Evolutionary conservation across 192 early-diverging fungal genomes (phyloP).

Genomic region (Linnemannia schmuckeri): DNA sequence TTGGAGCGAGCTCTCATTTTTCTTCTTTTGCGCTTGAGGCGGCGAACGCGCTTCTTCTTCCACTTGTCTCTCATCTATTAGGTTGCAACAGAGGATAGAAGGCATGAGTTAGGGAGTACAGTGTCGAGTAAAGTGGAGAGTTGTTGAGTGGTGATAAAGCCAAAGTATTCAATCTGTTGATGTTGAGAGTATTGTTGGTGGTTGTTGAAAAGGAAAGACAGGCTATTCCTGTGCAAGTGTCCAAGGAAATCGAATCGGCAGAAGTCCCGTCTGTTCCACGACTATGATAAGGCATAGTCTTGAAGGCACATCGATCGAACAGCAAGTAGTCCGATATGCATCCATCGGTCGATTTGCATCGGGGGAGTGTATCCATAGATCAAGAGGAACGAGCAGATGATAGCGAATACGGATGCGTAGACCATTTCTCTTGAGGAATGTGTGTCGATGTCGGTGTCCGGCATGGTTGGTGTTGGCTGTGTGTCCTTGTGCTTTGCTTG

Average conservation of each 20-base stretch:
- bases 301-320: neutral
- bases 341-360: neutral
- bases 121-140: neutral
- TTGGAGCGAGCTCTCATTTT: conserved; percentile 61
- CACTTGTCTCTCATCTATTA: conserved; percentile 60
- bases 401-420: neutral
- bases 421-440: neutral
- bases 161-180: neutral
- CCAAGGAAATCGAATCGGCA: neutral
- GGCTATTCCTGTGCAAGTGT: neutral
- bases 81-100: neutral
- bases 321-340: neutral
- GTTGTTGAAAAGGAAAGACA: neutral
- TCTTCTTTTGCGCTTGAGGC: conserved; percentile 62
- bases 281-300: neutral
- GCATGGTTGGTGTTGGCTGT: neutral
- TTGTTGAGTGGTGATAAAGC: neutral
- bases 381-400: neutral
- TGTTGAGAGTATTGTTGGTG: neutral
- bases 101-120: neutral
- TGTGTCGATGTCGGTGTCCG: neutral
- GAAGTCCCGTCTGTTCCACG: neutral
- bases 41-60: conserved; percentile 60
- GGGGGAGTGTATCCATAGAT: neutral
- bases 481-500: neutral